Evolutionary conservation across 768 basidiomycete genomes (phyloP), one percentile per base, ranked within the genome.

Genomic region (Phlebiopsis gigantea): DNA sequence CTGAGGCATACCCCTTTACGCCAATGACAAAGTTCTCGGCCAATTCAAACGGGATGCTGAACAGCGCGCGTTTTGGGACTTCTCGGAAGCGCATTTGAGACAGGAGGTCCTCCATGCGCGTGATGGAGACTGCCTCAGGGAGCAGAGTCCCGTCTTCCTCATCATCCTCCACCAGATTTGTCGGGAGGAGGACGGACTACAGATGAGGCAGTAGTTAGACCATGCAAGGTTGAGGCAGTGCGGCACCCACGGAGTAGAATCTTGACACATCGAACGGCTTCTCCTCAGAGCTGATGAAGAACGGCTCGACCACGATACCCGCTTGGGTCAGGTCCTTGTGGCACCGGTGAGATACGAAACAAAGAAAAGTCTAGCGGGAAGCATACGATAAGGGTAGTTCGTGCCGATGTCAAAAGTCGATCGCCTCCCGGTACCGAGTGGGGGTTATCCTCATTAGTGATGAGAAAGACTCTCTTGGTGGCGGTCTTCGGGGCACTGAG

Each of bases 391-490:
- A 90, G 73, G 2, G 87, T 90, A 2, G 87, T 90, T 57, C 80
- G 77, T 12, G 89, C 87, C 0, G 88, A 87, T 0, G 79, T 87
- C 5, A 81, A 69, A 9, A 91, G 70, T 52, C 87, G 85, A 44
- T 77, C 75, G 63, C 72, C 81, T n/a, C 74, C 77, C 4, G 75
- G 67, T 10, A 79, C 79, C 5, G 79, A 71, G 56, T 78, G 82
- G 2, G 93, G 93, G 62, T 89, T 71, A 63, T 94, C 93, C 62
- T 90, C 85, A 66, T 98, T 88, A 0, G 97, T 98, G 43, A 99
- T 89, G 39, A 96, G 74, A 68, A 98, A 98, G 0, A 98, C 81
- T 5, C 94, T 85, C 67, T 96, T 95, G n/a, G 88, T 85, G 2
- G 93, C 91, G 0, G 85, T 91, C 66, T 94, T 93, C 21, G 87